These are phyloP conservation scores for Aurifilum marmelostoma DNA, from an alignment of 2,329 filamentous ascomycete species.

Conservation along the genomic window DNA sequence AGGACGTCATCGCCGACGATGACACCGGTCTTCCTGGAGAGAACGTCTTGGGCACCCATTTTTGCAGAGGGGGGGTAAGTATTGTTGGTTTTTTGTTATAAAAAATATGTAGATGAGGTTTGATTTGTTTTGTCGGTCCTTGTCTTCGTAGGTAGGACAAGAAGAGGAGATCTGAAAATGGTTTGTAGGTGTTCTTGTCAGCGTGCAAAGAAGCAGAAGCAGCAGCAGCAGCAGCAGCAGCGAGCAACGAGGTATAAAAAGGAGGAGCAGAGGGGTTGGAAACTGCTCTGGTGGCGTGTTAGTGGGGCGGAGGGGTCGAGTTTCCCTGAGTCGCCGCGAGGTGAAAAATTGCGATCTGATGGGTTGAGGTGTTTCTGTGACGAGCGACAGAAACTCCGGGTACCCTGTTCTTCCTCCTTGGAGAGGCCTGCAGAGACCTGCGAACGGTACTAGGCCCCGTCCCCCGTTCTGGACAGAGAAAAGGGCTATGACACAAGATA, in stretches of 20 bases:
- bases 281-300: slow-evolving; percentile 15
- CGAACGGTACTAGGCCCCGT: background rate
- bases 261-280: slow-evolving; percentile 17
- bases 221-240: slow-evolving; percentile 11
- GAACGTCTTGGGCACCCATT: slow-evolving; percentile 56
- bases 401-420: slow-evolving; percentile 12
- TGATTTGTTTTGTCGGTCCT: background rate
- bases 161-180: too few relatives aligned
- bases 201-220: background rate
- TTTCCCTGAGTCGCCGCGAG: slow-evolving; percentile 19
- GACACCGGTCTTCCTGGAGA: slow-evolving; percentile 66
- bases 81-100: too few relatives aligned
- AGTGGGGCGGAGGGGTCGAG: slow-evolving; percentile 20
- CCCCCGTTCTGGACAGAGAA: background rate
- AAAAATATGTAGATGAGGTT: too few relatives aligned
- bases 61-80: too few relatives aligned
- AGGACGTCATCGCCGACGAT: slow-evolving; percentile 54
- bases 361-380: slow-evolving; percentile 28
- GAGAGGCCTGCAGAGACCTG: too few relatives aligned
- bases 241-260: slow-evolving; percentile 23
- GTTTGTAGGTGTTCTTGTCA: too few relatives aligned
- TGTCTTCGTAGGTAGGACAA: background rate
- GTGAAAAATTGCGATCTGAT: slow-evolving; percentile 23
- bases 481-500: slow-evolving; percentile 20
- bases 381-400: slow-evolving; percentile 29